Evolutionary conservation across 495 filamentous ascomycete genomes (phyloP), one percentile per base, ranked within the genome.

Genomic region (Penicillium egyptiacum): DNA sequence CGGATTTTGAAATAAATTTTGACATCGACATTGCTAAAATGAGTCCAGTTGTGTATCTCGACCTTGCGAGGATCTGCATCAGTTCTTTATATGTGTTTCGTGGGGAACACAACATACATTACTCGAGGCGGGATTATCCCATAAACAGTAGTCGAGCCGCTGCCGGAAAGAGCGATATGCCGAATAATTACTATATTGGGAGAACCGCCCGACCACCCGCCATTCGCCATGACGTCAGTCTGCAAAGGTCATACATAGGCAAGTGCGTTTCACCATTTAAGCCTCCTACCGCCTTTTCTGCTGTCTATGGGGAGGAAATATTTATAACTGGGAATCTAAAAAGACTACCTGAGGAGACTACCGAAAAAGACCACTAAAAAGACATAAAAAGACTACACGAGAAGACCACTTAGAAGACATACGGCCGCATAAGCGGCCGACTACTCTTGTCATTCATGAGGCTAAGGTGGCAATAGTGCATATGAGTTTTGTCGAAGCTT

Each of bases 1-100:
- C 65, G 5, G 68, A 61, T 55, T 64, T 71, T 11, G 70, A 62
- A 16, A 77, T 58, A 31, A 74, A 39, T 50, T 59, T 70, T 50
- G 68, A 73, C 55, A 74, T 61, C 7, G 68, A 55, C 70, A 72
- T 73, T 35, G n/a, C 61, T 31, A 10, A 33, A 49, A 46, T 66
- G 66, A 42, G 14, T 59, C 35, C 5, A 41, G 31, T 28, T 35
- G n/a, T 30, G n/a, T 25, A 26, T 43, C 12, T 26, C 39, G 23
- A 30, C 26, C 44, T 40, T 58, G 43, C 46, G 45, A 55, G 50
- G 47, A 43, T 44, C 48, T 22, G n/a, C 50, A 42, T 8, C 35
- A 12, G 20, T 52, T 25, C 22, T 52, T 26, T 50, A 46, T 50
- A 57, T 41, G 39, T 22, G 9, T 33, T 35, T 25, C 20, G 28